Percentiles rank a stretch among this genome's conserved stretches.
Conservation (phyloP, 2,329 filamentous ascomycete genomes). For the Esteya vermicola region DNA sequence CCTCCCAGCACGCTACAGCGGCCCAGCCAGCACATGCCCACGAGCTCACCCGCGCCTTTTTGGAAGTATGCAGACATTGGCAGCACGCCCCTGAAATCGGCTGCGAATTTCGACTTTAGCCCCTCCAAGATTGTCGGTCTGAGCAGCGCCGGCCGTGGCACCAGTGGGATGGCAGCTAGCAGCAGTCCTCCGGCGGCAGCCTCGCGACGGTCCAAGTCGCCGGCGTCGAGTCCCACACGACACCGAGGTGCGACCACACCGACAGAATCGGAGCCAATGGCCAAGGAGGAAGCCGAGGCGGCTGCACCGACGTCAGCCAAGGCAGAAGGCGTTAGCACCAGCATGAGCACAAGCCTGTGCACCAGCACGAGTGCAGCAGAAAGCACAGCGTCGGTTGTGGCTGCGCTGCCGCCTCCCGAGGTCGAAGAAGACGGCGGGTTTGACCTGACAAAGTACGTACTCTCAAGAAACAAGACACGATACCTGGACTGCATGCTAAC, state of each 20-base stretch:
- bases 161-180: slow-evolving; percentile 28
- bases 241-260: slow-evolving; percentile 12
- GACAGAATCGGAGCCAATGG: slow-evolving; percentile 4
- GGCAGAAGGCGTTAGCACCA: no score
- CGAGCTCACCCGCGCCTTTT: slow-evolving; percentile 72
- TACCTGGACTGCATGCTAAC: slow-evolving; percentile 14
- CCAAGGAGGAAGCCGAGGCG: neutral
- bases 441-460: slow-evolving; percentile 41
- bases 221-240: slow-evolving; percentile 36
- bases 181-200: slow-evolving; percentile 41
- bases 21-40: slow-evolving; percentile 75
- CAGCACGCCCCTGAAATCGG: slow-evolving; percentile 50
- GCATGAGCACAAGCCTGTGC: no score
- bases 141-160: slow-evolving; percentile 2
- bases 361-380: no score
- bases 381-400: neutral
- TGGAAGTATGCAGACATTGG: slow-evolving; percentile 74
- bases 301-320: no score
- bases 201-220: slow-evolving; percentile 30
- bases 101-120: slow-evolving; percentile 38
- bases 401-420: slow-evolving; percentile 7
- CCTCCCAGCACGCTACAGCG: slow-evolving; percentile 70
- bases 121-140: slow-evolving; percentile 31
- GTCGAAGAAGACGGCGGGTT: slow-evolving; percentile 39
- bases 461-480: neutral